Percentiles rank a stretch among this genome's conserved stretches.
Conservation (phyloP, 75 land plant species). For the Adiantum capillusveneris region DNA sequence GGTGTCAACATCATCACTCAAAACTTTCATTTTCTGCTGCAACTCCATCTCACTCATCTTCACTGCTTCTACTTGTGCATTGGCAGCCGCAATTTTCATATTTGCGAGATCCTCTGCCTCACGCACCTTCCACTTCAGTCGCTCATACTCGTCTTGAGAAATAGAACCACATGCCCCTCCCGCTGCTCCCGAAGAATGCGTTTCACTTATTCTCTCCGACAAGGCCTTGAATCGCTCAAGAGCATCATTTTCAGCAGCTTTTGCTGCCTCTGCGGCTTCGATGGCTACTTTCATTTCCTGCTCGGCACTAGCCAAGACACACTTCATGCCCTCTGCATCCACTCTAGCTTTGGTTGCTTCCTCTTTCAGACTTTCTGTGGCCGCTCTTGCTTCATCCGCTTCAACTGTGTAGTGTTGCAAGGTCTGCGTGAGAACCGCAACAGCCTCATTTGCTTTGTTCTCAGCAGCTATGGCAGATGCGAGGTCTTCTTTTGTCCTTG, state of each 20-base stretch:
- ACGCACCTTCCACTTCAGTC: constrained; percentile 45
- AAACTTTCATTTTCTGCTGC: constrained; percentile 41
- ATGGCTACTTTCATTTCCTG: constrained; percentile 55
- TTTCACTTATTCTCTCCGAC: constrained; percentile 48
- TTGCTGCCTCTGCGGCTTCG: constrained; percentile 75
- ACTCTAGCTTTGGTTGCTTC: constrained; percentile 50
- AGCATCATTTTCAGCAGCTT: constrained; percentile 62
- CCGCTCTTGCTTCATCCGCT: constrained; percentile 53
- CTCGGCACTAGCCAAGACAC: constrained; percentile 45
- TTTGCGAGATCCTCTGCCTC: constrained; percentile 76
- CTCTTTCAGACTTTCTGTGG: constrained; percentile 36
- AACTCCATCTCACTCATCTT: constrained; percentile 50
- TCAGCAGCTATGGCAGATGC: constrained; percentile 24
- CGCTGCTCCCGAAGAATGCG: constrained; percentile 21
- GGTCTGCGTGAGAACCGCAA: constrained; percentile 47
- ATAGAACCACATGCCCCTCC: constrained; percentile 41
- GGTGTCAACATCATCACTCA: constrained; percentile 29
- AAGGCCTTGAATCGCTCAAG: constrained; percentile 53
- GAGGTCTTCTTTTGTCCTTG: constrained; percentile 15
- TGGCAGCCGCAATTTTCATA: constrained; percentile 52
- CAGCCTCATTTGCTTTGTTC: constrained; percentile 50
- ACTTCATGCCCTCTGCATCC: constrained; percentile 60
- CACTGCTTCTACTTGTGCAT: constrained; percentile 58
- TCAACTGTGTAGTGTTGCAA: constrained; percentile 56
- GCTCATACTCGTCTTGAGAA: constrained; percentile 62